Evolutionary conservation across 2,329 filamentous ascomycete genomes (phyloP), one percentile per base, ranked within the genome.

Genomic region (Colletotrichum costaricense): DNA sequence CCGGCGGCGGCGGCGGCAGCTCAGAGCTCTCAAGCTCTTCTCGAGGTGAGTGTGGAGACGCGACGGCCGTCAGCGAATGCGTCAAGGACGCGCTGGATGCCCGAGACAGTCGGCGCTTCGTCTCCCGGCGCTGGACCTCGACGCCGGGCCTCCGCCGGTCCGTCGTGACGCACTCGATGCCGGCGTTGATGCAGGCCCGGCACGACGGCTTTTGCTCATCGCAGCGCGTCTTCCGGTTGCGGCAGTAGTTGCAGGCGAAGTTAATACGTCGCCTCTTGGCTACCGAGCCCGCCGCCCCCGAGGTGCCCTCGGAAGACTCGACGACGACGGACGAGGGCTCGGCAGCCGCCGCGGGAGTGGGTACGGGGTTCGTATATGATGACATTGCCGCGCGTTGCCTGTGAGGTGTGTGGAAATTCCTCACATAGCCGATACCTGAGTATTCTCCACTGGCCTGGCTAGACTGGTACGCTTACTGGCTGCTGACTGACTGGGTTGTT

Each of bases 181-280:
- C 74, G 6, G 78, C 75, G 49, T 76, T 69, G 54, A 66, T 89
- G 76, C 79, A 80, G 63, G 79, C 79, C 19, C 75, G 63, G 70
- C 79, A 80, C 62, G 77, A 78, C 5, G 79, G 79, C 33, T 73
- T 74, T 49, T 75, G 69, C n/a, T 78, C 76, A 59, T 80, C 79
- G 69, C 78, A 80, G 16, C 79, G 77, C 16, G 79, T 79, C 72
- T 80, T 80, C 66, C 79, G 76, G 64, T 77, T 78, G 12, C 79
- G 77, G 70, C 79, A 80, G 63, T 77, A 75, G 55, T 78, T 78
- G 63, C 77, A 78, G 14, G 77, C 77, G 49, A 77, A 73, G 60
- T 73, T 73, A 60, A 73, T 73, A 14, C 70, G 70, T 8, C 70
- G 46, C 33, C 60, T 56, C 66, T 70, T 73, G 22, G 59, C 30